Evolutionary conservation across 768 basidiomycete species (phyloP), one percentile per base, ranked within the genome.

Genomic region (Suillus weaverae): DNA sequence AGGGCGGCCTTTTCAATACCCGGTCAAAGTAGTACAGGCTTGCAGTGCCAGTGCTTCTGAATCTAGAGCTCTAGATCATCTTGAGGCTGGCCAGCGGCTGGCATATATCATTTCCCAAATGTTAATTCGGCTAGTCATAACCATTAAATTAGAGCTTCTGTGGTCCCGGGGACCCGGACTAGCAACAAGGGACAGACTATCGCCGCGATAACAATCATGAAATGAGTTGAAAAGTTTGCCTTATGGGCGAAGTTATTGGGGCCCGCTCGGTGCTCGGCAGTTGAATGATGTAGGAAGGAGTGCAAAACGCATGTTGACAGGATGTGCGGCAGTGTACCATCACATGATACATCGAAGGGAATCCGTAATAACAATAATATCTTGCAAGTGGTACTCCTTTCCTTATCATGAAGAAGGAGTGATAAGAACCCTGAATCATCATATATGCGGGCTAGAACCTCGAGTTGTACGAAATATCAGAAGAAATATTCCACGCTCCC

Each of bases 391-490:
- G 3, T 18, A 18, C 38, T 20, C 16, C 9, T 39, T 30, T 30
- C 56, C 56, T 59, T 59, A 59, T 59, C 57, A 6, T 39, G n/a
- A 57, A 57, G 55, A 57, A 57, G 55, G 22, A 8, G 39, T 32
- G 57, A 41, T 59, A 41, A 59, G 57, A 59, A 54, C 53, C 53
- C 53, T 54, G 32, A n/a, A n/a, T n/a, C n/a, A n/a, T 11, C 51
- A 32, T 53, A 32, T 20, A 32, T 32, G 6, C 5, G 32, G 20
- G 10, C 32, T 35, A 33, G 53, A 54, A 35, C 18, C 53, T 54
- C 20, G 11, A 33, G 10, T 10, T 33, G 53, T 54, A 54, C 53
- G 53, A 33, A 54, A 54, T 54, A 32, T 33, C 33, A 54, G 18
- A 53, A 51, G 8, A 30, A 2, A 51, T 51, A 7, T 51, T 51